Evolutionary conservation across 73 alveolate genomes (phyloP).

Genomic region (Paramecium sexaurelia): DNA sequence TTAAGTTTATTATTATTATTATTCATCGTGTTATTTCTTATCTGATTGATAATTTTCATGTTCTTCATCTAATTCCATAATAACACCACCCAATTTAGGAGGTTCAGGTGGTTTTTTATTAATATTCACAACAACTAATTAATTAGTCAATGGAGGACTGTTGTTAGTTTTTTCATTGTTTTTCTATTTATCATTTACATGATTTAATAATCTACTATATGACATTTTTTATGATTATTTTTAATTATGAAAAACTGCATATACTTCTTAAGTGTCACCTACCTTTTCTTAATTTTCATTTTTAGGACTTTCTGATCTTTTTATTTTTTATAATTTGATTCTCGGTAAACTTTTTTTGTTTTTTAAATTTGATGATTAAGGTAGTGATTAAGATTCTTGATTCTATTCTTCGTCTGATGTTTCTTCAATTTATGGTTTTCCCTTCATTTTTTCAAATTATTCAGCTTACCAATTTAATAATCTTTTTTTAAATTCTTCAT

Average conservation of each 20-base stretch:
- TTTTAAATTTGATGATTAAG: not conserved
- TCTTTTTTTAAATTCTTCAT: slow-evolving; percentile 38
- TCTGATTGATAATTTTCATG: slow-evolving; percentile 43
- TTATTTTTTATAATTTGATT: not conserved
- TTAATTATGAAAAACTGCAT: not conserved
- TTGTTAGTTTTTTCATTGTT: not conserved
- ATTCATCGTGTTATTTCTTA: not conserved
- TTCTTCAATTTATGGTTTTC: not conserved
- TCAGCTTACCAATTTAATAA: slow-evolving; percentile 49
- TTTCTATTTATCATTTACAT: not conserved
- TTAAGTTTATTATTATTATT: not conserved
- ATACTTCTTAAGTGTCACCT: not conserved
- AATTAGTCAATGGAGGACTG: slow-evolving; percentile 1
- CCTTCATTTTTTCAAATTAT: slow-evolving; percentile 49
- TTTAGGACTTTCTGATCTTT: slow-evolving; percentile 22
- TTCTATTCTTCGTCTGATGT: not conserved
- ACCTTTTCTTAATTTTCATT: not conserved
- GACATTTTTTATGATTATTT: not conserved
- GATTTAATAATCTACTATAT: slow-evolving; percentile 29
- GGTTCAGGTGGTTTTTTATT: slow-evolving; percentile 45
- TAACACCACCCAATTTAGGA: slow-evolving; percentile 54
- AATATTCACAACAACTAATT: not conserved
- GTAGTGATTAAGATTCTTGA: not conserved
- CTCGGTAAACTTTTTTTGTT: slow-evolving; percentile 18
- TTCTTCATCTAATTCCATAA: slow-evolving; percentile 55